These are phyloP conservation scores for Malania oleifera DNA, from an alignment of 164 flowering plant species.

Conservation along the genomic window DNA sequence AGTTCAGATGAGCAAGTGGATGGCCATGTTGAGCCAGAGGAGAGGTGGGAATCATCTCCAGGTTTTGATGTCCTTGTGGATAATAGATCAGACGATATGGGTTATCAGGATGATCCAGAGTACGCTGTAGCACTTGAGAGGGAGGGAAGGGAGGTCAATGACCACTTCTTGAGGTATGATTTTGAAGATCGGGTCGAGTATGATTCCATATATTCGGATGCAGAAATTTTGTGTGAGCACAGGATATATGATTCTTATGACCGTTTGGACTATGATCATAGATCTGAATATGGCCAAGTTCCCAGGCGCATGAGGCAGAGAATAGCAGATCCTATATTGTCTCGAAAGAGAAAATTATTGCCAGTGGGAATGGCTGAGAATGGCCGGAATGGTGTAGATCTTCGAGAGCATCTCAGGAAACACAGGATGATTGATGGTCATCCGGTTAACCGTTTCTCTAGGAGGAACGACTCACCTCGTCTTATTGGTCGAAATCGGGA, in stretches of 20 bases:
- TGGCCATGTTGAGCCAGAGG: slow-evolving; percentile 41
- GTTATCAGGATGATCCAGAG: slow-evolving; percentile 36
- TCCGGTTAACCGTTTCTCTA: slow-evolving; percentile 12
- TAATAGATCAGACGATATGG: slow-evolving; percentile 35
- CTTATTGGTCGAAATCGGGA: slow-evolving; percentile 15
- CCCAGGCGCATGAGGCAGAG: slow-evolving; percentile 23
- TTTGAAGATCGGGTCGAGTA: slow-evolving; percentile 25
- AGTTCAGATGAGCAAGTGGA: slow-evolving; percentile 37
- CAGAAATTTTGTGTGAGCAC: slow-evolving; percentile 23
- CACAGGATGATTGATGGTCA: slow-evolving; percentile 26
- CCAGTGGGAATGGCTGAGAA: slow-evolving; percentile 17
- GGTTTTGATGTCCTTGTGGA: slow-evolving; percentile 82
- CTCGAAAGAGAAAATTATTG: slow-evolving; percentile 26
- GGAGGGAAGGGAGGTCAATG: slow-evolving; percentile 26
- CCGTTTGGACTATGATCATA: slow-evolving; percentile 19
- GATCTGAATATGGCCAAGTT: slow-evolving; percentile 15
- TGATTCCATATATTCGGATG: slow-evolving; percentile 27
- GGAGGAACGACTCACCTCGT: slow-evolving; percentile 21
- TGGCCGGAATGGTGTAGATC: slow-evolving; percentile 30
- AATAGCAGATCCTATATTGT: slow-evolving; percentile 20
- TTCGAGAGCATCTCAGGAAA: slow-evolving; percentile 40
- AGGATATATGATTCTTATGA: slow-evolving; percentile 21
- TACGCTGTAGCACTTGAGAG: slow-evolving; percentile 26
- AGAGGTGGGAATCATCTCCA: slow-evolving; percentile 64
- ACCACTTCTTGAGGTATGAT: slow-evolving; percentile 34